Evolutionary conservation across 2,329 filamentous ascomycete genomes (phyloP).

Genomic region (Diaporthe longicolla): DNA sequence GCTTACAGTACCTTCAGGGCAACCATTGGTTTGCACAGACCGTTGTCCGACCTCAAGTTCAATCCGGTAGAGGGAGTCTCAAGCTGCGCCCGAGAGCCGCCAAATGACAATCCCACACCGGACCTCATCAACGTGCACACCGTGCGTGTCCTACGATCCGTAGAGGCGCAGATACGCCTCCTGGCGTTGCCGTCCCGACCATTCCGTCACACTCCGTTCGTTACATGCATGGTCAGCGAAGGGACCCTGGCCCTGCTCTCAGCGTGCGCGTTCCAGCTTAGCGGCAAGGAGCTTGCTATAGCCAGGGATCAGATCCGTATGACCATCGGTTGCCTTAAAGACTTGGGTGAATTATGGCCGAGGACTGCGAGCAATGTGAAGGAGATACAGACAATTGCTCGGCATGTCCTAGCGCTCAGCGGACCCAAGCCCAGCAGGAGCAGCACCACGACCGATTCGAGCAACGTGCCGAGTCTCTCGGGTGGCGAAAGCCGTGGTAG

Average conservation of each 20-base stretch:
- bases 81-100: slow-evolving; percentile 20
- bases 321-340: slow-evolving; percentile 9
- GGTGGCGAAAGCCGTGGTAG: slow-evolving; percentile 5
- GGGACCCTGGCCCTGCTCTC: slow-evolving; percentile 23
- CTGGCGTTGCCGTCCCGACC: neutral
- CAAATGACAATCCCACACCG: neutral
- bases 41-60: slow-evolving; percentile 15
- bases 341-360: slow-evolving; percentile 12
- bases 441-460: neutral
- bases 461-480: neutral
- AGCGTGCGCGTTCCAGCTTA: slow-evolving; percentile 20
- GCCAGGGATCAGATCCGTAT: slow-evolving; percentile 16
- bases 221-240: slow-evolving; percentile 27
- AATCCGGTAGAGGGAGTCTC: slow-evolving; percentile 18
- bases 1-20: neutral
- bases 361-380: slow-evolving; percentile 1
- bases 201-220: slow-evolving; percentile 11
- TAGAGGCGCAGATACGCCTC: slow-evolving; percentile 7
- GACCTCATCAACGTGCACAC: slow-evolving; percentile 21
- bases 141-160: neutral
- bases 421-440: fast-evolving
- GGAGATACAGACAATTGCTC: slow-evolving; percentile 17
- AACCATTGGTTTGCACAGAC: slow-evolving; percentile 2
- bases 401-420: neutral
- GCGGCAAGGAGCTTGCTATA: neutral